Conservation (phyloP, 2,329 filamentous ascomycete species). For the Lomentospora prolificans region DNA sequence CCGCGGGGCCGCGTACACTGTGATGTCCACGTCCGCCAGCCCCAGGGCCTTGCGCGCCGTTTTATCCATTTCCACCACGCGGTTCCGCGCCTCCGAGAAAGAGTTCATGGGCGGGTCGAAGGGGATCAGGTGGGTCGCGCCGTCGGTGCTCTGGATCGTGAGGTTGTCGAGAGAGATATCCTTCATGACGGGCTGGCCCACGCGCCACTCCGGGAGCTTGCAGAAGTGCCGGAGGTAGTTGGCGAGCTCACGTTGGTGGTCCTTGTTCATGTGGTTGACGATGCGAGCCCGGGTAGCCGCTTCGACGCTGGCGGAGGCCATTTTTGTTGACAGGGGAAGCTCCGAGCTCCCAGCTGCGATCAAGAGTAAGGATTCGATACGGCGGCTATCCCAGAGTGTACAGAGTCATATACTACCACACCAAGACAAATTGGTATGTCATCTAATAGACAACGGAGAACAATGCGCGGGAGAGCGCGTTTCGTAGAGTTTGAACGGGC, state of each 20-base stretch:
- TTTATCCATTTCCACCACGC: constrained; percentile 63
- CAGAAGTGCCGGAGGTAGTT: constrained; percentile 70
- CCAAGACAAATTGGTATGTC: too few relatives aligned
- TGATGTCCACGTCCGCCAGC: constrained; percentile 37
- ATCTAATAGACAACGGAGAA: too few relatives aligned
- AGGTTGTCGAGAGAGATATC: constrained; percentile 58
- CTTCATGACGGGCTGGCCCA: constrained; percentile 49
- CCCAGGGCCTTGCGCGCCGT: constrained; percentile 47
- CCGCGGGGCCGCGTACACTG: constrained; percentile 28
- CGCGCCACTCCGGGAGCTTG: constrained; percentile 42
- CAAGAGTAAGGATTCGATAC: not conserved
- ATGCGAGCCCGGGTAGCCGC: constrained; percentile 25
- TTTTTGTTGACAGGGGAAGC: not conserved
- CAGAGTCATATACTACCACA: too few relatives aligned
- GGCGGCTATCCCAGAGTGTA: too few relatives aligned
- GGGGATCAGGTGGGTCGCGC: constrained; percentile 40
- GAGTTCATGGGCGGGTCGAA: constrained; percentile 62
- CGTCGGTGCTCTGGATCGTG: constrained; percentile 45
- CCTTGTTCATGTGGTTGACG: constrained; percentile 77
- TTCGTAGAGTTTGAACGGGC: not conserved
- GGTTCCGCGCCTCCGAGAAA: constrained; percentile 56
- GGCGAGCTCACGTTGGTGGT: constrained; percentile 65
- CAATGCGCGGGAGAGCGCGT: too few relatives aligned
- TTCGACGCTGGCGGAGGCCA: constrained; percentile 12
- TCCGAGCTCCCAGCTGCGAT: too few relatives aligned